A percentile compares a stretch with the other conserved stretches of the same genome.
Conservation (phyloP, 179 eudicot species). For the Patellifolia procumbens region DNA sequence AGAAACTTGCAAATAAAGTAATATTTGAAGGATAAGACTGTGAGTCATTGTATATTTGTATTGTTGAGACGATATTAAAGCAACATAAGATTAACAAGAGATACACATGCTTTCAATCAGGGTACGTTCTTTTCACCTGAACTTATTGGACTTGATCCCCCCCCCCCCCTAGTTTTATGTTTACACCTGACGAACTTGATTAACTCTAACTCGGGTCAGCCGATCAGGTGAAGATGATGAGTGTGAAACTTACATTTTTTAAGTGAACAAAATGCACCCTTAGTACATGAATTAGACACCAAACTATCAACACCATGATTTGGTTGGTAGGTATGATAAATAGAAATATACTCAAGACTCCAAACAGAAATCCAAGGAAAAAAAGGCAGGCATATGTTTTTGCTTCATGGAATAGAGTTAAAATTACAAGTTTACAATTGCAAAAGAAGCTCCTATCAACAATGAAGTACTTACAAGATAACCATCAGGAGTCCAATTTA, state of each 20-base stretch:
- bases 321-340: background rate
- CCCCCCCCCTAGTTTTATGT: too few species aligned
- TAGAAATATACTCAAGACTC: background rate
- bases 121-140: too few species aligned
- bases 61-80: background rate
- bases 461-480: conserved; percentile 50
- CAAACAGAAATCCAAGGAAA: background rate
- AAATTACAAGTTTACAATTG: background rate
- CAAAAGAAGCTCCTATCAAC: background rate
- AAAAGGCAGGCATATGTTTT: background rate
- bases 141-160: too few species aligned
- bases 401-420: background rate
- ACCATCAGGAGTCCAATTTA: conserved; percentile 69
- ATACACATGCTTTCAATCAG: background rate
- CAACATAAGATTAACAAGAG: background rate
- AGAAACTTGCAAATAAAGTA: background rate
- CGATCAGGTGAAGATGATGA: too few species aligned
- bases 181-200: too few species aligned
- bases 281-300: background rate
- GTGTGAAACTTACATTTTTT: too few species aligned
- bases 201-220: too few species aligned
- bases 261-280: too few species aligned
- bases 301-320: background rate
- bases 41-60: background rate
- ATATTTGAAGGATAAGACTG: background rate